Conservation (phyloP, 495 filamentous ascomycete genomes). For the Venustampulla echinocandica region DNA sequence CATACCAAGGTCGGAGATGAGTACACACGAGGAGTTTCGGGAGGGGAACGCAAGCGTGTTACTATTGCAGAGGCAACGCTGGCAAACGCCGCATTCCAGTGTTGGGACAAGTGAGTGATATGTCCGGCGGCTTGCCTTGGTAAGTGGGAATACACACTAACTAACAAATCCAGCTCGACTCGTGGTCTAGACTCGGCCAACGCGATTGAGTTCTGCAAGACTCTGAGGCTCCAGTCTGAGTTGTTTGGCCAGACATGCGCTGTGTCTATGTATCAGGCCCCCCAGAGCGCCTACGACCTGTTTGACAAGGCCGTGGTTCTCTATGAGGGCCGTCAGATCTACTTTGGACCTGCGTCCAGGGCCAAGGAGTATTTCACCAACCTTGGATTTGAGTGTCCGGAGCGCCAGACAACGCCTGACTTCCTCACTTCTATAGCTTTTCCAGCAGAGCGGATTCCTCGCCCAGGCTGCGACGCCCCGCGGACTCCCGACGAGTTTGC, state of each 20-base stretch:
- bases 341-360: constrained; percentile 47
- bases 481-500: constrained; percentile 63
- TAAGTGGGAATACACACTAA: constrained; percentile 52
- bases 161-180: constrained; percentile 67
- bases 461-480: constrained; percentile 51
- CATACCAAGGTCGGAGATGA: constrained; percentile 72
- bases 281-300: constrained; percentile 37
- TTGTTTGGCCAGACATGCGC: constrained; percentile 23
- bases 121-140: constrained; percentile 20
- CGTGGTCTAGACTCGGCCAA: constrained; percentile 42
- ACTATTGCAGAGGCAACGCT: constrained; percentile 65
- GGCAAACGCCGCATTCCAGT: constrained; percentile 57
- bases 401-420: constrained; percentile 51
- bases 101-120: constrained; percentile 75
- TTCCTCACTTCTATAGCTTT: constrained; percentile 67
- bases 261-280: constrained; percentile 45
- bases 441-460: constrained; percentile 49
- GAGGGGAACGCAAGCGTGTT: constrained; percentile 73
- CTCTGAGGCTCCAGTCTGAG: constrained; percentile 39
- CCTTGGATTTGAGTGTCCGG: constrained; percentile 47
- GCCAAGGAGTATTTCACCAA: constrained; percentile 53
- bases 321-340: constrained; percentile 57
- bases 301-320: constrained; percentile 56
- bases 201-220: constrained; percentile 37
- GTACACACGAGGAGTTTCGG: constrained; percentile 68